These are phyloP conservation scores for Chlorella ohadii DNA, from an alignment of 139 green algal species.

Conservation along the genomic window DNA sequence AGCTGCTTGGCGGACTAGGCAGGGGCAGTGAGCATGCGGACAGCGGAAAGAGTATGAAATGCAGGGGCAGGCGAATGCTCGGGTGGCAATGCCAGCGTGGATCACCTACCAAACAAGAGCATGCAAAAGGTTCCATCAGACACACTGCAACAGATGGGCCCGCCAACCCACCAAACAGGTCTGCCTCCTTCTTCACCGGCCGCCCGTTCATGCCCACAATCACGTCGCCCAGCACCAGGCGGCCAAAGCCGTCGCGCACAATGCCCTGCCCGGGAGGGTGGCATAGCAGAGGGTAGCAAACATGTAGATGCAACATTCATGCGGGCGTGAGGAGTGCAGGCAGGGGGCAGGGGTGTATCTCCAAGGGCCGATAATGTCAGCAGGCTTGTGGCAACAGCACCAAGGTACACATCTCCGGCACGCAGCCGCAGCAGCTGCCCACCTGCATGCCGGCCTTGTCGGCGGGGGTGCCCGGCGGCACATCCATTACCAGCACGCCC, in stretches of 20 bases:
- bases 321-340: not conserved
- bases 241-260: conserved; percentile 44
- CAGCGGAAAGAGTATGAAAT: no score
- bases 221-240: conserved; percentile 64
- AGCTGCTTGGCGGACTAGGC: no score
- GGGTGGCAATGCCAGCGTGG: no score
- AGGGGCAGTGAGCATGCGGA: no score
- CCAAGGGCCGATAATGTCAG: not conserved
- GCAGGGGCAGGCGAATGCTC: no score
- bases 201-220: conserved; percentile 64
- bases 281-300: no score
- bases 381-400: no score
- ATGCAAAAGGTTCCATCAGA: no score
- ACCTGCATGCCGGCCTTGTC: conserved; percentile 60
- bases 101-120: no score
- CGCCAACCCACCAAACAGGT: conserved; percentile 66
- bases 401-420: not conserved
- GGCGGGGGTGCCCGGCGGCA: conserved; percentile 74
- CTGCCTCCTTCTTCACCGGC: conserved; percentile 56
- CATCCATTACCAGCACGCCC: conserved; percentile 61
- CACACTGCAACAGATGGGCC: no score
- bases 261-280: conserved; percentile 21
- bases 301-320: no score
- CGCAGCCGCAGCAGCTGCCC: not conserved
- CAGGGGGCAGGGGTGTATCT: no score